These are phyloP conservation scores for Sporothrix globosa DNA, from an alignment of 2,329 filamentous ascomycete species.

Conservation along the genomic window DNA sequence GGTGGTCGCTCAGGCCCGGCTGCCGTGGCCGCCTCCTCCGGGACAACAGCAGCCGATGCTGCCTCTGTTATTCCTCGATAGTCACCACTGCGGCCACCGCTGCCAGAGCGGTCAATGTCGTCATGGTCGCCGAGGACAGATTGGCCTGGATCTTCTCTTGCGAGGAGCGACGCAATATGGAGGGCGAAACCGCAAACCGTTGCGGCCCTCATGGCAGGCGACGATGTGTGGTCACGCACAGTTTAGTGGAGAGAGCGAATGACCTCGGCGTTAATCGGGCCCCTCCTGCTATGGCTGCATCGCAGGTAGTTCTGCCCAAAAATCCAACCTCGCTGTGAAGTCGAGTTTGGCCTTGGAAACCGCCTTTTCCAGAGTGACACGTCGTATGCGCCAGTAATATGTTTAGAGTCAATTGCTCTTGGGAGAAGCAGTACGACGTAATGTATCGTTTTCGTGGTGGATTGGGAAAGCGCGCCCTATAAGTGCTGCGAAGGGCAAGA, in stretches of 20 bases:
- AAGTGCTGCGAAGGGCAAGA: neutral
- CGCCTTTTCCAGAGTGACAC: neutral
- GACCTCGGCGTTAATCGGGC: neutral
- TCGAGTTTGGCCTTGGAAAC: neutral
- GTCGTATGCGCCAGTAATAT: neutral
- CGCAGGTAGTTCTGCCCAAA: conserved; percentile 5
- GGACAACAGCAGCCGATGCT: neutral
- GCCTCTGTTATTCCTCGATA: neutral
- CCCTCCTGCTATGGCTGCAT: conserved; percentile 9
- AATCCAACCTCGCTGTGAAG: neutral
- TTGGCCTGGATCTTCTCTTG: neutral
- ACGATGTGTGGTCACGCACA: neutral
- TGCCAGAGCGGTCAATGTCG: neutral
- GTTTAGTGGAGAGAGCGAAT: neutral
- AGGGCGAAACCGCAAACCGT: conserved; percentile 6
- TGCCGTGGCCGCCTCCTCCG: neutral
- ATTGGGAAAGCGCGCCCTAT: conserved; percentile 2
- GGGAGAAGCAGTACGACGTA: neutral
- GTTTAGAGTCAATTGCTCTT: neutral
- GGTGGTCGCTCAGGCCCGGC: neutral
- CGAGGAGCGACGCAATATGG: neutral
- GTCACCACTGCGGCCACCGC: neutral
- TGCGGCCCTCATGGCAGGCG: neutral
- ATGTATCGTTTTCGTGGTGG: neutral
- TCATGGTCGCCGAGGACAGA: neutral